Evolutionary conservation across 345 rosid species (phyloP).

Genomic region (Durio zibethinus): DNA sequence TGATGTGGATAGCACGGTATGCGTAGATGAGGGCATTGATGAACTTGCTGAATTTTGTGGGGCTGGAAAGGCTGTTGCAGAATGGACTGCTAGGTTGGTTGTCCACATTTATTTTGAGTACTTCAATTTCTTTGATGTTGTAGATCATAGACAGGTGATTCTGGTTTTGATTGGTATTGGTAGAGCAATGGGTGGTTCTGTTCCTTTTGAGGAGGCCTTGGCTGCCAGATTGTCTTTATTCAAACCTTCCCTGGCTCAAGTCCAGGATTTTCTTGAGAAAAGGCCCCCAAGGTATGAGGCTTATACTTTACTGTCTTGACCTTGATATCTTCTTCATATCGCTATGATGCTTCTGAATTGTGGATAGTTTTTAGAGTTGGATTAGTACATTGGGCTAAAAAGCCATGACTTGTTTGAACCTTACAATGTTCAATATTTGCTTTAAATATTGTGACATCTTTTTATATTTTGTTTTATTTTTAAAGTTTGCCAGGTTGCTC

Average conservation of each 20-base stretch:
- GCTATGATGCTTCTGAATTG: neutral
- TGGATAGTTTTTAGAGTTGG: neutral
- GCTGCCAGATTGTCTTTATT: conserved; percentile 84
- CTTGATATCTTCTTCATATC: neutral
- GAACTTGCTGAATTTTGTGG: conserved; percentile 99
- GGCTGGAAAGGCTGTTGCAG: conserved; percentile 94
- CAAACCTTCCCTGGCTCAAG: conserved; percentile 75
- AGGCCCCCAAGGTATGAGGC: conserved; percentile 67
- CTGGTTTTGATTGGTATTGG: conserved; percentile 11
- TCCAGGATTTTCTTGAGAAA: conserved; percentile 70
- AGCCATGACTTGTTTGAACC: neutral
- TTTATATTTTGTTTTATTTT: neutral
- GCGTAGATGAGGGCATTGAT: conserved; percentile 93
- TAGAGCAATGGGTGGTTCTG: conserved; percentile 97
- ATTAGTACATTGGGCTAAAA: neutral
- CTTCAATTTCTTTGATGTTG: conserved; percentile 12
- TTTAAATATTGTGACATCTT: neutral
- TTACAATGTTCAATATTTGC: neutral
- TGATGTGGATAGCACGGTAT: conserved; percentile 98
- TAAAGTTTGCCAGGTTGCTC: neutral
- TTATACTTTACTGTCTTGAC: neutral
- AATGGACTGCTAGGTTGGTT: conserved; percentile 89
- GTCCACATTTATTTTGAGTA: neutral
- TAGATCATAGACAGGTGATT: neutral
- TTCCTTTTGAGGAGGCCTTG: conserved; percentile 91